Percentiles rank a stretch among this genome's conserved stretches.
phyloP scores from a whole-genome alignment of 768 basidiomycete species.

The Phaeotremella skinneri region DNA sequence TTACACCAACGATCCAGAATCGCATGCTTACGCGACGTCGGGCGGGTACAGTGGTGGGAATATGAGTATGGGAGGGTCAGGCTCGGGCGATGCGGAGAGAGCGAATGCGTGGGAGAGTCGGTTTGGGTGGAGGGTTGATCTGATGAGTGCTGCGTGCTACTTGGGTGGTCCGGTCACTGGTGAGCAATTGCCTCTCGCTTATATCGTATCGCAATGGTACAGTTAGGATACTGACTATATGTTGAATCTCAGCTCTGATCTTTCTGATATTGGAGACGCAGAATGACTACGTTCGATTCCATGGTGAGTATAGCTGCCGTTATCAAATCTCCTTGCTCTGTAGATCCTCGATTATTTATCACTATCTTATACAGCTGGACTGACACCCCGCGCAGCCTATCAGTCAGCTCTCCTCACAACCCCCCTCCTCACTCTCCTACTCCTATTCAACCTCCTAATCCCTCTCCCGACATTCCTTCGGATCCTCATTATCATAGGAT shows the following conservation, averaged over 20 bases:
- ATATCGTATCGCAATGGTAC: neutral
- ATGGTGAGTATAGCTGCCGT: constrained; percentile 57
- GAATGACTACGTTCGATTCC: constrained; percentile 74
- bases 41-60: constrained; percentile 50
- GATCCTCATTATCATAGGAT: constrained; percentile 56
- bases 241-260: constrained; percentile 61
- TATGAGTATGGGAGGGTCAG: constrained; percentile 17
- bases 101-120: constrained; percentile 70
- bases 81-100: constrained; percentile 54
- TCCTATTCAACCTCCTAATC: constrained; percentile 59
- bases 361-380: constrained; percentile 10
- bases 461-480: constrained; percentile 60
- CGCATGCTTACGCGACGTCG: constrained; percentile 55
- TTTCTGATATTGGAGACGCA: constrained; percentile 72
- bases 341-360: constrained; percentile 6
- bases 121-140: constrained; percentile 65
- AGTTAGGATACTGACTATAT: neutral
- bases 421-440: constrained; percentile 60
- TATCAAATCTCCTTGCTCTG: neutral
- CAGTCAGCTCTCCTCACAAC: constrained; percentile 71
- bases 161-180: constrained; percentile 70
- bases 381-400: constrained; percentile 61
- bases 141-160: constrained; percentile 66
- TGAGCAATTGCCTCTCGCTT: constrained; percentile 52
- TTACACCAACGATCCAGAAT: constrained; percentile 50